These are phyloP conservation scores for Pestalotiopsis sp. DNA, from an alignment of 2,329 filamentous ascomycete genomes.

Conservation along the genomic window DNA sequence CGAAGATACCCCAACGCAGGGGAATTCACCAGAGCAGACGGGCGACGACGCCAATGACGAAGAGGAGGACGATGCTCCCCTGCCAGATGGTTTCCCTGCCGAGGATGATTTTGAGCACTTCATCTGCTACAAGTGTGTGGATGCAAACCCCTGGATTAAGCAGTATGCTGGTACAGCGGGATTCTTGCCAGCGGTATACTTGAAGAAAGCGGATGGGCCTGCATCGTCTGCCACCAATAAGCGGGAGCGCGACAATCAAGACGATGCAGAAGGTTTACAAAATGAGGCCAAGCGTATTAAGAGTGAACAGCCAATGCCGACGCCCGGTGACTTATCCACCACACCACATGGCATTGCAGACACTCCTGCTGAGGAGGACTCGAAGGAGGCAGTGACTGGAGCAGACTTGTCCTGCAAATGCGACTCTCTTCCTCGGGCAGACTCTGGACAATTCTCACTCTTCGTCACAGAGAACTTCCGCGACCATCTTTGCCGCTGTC, in stretches of 20 bases:
- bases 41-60: slow-evolving; percentile 34
- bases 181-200: slow-evolving; percentile 75
- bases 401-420: slow-evolving; percentile 56
- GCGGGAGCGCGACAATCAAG: slow-evolving; percentile 64
- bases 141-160: slow-evolving; percentile 89
- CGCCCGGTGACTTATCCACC: slow-evolving; percentile 12
- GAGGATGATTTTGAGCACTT: slow-evolving; percentile 90
- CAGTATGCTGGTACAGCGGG: slow-evolving; percentile 78
- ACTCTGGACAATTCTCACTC: slow-evolving; percentile 69
- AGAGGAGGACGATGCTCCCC: slow-evolving; percentile 63
- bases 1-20: slow-evolving; percentile 39
- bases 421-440: slow-evolving; percentile 55
- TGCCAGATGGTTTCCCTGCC: slow-evolving; percentile 82
- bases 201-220: slow-evolving; percentile 27
- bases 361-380: slow-evolving; percentile 23
- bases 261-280: slow-evolving; percentile 32
- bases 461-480: slow-evolving; percentile 83
- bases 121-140: slow-evolving; percentile 91
- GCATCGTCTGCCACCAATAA: slow-evolving; percentile 51
- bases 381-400: slow-evolving; percentile 17
- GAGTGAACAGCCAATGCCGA: slow-evolving; percentile 36
- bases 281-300: slow-evolving; percentile 53
- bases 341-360: slow-evolving; percentile 15
- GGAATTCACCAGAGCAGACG: slow-evolving; percentile 17
- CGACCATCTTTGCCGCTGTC: slow-evolving; percentile 78